Conservation (phyloP, 1,284 basidiomycete genomes). For the Moniliophthora roreri region DNA sequence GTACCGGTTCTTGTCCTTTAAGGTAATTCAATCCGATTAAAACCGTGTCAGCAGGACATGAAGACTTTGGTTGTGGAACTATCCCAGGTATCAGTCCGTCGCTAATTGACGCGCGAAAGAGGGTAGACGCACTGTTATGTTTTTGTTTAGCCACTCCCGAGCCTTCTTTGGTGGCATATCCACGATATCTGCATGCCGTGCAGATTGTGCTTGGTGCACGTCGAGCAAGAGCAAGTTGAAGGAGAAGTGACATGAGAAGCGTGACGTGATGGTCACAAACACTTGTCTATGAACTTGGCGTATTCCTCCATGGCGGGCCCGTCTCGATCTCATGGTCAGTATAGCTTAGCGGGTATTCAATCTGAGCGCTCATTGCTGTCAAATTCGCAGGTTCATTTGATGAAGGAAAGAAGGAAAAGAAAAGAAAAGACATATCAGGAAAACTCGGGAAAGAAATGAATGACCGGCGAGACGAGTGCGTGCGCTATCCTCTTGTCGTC, state of each 20-base stretch:
- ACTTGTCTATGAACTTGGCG: constrained; percentile 9
- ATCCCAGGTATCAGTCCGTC: background rate
- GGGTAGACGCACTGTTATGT: background rate
- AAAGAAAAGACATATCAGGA: constrained; percentile 64
- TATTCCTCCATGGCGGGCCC: constrained; percentile 27
- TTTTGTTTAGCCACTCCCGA: background rate
- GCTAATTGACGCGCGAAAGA: background rate
- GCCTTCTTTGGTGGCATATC: background rate
- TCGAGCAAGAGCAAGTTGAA: constrained; percentile 1
- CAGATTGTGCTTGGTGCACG: constrained; percentile 1
- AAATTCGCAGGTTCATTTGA: constrained; percentile 22
- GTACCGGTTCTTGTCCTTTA: constrained; percentile 80
- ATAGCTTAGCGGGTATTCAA: background rate
- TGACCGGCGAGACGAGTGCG: constrained; percentile 74
- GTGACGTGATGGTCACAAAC: no score
- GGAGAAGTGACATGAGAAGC: no score
- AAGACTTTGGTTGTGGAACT: constrained; percentile 34
- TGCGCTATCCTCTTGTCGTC: constrained; percentile 18
- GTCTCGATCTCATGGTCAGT: constrained; percentile 31
- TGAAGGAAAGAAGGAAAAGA: constrained; percentile 54
- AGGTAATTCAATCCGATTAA: constrained; percentile 79
- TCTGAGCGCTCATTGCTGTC: background rate
- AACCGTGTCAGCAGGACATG: constrained; percentile 71
- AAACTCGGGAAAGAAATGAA: constrained; percentile 68
- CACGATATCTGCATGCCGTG: background rate